phyloP scores from a whole-genome alignment of 2,329 filamentous ascomycete species.

The Aureobasidium mangrovei region DNA sequence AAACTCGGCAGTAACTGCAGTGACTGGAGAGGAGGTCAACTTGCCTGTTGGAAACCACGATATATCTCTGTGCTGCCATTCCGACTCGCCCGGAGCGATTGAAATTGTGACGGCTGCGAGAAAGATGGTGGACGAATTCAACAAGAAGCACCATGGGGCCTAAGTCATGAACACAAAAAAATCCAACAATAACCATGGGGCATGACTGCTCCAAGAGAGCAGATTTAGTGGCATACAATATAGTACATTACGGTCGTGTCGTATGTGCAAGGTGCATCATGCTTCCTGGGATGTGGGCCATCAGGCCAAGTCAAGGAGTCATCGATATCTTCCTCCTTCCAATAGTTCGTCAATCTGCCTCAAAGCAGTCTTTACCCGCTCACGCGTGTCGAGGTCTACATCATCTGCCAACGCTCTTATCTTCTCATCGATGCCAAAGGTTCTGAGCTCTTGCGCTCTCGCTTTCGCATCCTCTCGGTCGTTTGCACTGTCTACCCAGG shows the following conservation, averaged over 20 bases:
- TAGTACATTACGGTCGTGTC: not conserved
- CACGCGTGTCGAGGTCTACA: slow-evolving; percentile 68
- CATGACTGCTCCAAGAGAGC: too few relatives aligned
- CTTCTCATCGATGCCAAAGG: slow-evolving; percentile 43
- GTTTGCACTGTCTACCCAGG: slow-evolving; percentile 65
- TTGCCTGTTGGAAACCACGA: slow-evolving; percentile 35
- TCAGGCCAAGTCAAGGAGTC: slow-evolving; percentile 9
- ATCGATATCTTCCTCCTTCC: slow-evolving; percentile 15
- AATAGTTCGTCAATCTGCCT: slow-evolving; percentile 52
- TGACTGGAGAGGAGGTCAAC: slow-evolving; percentile 34
- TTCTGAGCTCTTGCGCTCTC: slow-evolving; percentile 59
- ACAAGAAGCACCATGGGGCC: slow-evolving; percentile 17
- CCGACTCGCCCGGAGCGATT: slow-evolving; percentile 36
- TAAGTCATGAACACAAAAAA: not conserved
- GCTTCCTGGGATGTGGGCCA: not conserved
- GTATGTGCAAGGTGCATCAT: not conserved
- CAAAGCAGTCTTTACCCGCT: slow-evolving; percentile 71
- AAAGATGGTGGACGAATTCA: slow-evolving; percentile 35
- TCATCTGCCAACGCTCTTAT: slow-evolving; percentile 41
- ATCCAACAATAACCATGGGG: too few relatives aligned
- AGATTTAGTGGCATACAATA: not conserved
- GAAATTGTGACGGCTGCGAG: slow-evolving; percentile 37
- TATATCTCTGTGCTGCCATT: slow-evolving; percentile 38
- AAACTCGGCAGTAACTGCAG: slow-evolving; percentile 32
- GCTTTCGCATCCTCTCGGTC: slow-evolving; percentile 58